phyloP scores from a whole-genome alignment of 257 asterid species.

The Jasminum sambac region DNA sequence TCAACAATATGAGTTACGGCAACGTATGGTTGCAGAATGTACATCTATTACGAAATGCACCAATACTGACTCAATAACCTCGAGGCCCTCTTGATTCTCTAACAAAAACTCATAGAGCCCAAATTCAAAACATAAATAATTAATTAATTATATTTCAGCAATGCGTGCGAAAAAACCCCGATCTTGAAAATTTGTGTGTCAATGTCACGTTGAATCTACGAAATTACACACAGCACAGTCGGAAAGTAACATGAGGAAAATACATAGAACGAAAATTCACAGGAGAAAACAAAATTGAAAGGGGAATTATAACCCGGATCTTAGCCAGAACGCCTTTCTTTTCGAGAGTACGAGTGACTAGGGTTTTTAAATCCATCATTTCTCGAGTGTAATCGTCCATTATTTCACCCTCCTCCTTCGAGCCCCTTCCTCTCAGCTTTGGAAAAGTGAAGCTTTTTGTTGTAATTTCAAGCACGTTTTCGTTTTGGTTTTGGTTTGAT shows the following conservation, averaged over 20 bases:
- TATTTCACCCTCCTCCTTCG: conserved; percentile 14
- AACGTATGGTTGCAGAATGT: neutral
- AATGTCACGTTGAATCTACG: neutral
- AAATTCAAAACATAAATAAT: neutral
- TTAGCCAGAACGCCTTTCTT: conserved; percentile 99
- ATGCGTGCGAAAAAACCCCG: neutral
- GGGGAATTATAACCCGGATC: conserved; percentile 79
- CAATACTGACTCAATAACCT: neutral
- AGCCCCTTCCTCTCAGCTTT: conserved; percentile 29
- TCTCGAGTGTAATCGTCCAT: conserved; percentile 98
- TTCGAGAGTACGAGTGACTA: conserved; percentile 94
- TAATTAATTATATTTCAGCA: neutral
- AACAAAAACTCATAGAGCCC: neutral
- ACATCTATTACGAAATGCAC: neutral
- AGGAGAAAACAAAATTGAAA: neutral
- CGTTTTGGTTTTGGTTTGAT: neutral
- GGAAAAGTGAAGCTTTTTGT: neutral
- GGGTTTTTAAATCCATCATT: conserved; percentile 99
- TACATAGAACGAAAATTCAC: neutral
- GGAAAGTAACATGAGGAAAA: neutral
- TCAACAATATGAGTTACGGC: neutral
- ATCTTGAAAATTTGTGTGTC: neutral
- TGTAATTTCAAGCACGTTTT: neutral
- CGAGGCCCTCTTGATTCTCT: neutral
- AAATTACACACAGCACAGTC: neutral